Conservation (phyloP, 148 eudicot species). For the Gaultheria prostrata region DNA sequence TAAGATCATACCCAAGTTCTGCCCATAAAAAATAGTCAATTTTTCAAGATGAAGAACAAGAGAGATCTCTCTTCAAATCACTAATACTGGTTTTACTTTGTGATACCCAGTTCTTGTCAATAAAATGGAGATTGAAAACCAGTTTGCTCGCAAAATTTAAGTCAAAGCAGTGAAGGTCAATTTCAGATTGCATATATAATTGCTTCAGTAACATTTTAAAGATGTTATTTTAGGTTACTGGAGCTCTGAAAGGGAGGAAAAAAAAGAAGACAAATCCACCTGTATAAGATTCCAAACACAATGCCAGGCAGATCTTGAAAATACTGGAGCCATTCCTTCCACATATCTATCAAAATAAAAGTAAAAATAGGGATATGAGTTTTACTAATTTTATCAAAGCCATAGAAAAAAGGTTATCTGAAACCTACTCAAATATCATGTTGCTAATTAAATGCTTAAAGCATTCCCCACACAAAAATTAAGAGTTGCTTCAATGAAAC, state of each 20-base stretch:
- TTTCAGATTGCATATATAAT: not conserved
- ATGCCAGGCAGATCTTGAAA: conserved; percentile 94
- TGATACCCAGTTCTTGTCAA: not conserved
- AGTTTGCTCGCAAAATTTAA: not conserved
- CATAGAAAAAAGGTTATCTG: not conserved
- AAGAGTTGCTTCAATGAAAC: not conserved
- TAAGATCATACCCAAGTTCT: no score
- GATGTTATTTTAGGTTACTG: not conserved
- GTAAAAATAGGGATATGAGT: not conserved
- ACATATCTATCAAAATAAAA: conserved; percentile 37
- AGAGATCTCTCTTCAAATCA: conserved; percentile 5
- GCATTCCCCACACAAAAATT: not conserved
- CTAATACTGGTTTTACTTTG: not conserved
- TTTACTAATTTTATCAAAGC: not conserved
- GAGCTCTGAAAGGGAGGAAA: no score
- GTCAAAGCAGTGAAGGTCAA: not conserved
- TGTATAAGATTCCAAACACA: conserved; percentile 99
- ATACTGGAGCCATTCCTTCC: conserved; percentile 99
- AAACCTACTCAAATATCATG: not conserved
- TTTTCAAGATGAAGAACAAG: not conserved
- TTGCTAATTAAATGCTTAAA: not conserved
- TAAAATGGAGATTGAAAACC: not conserved
- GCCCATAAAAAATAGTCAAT: no score
- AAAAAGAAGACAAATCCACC: conserved; percentile 32
- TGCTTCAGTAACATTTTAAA: not conserved